Evolutionary conservation across 352 stramenopile genomes (phyloP), one percentile per base, ranked within the genome.

Genomic region (Sclerospora graminicola): DNA sequence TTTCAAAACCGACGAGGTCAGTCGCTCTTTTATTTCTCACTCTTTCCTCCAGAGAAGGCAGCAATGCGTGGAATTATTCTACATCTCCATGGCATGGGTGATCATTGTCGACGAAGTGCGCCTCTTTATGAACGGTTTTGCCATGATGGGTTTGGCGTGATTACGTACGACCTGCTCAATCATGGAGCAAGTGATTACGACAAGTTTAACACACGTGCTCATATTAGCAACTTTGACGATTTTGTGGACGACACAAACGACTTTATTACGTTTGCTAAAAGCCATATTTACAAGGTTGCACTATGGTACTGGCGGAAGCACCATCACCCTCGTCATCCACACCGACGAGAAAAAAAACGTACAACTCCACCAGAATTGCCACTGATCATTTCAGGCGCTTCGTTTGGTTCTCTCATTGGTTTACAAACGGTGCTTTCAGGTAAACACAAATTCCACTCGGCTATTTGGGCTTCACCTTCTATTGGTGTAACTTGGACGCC

Each of bases 61-160:
- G 50, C 56, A 8, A 50, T 82, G 41, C 57, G 69, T 14, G 71
- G 66, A 34, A 54, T 84, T 48, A 50, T 82, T 9, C 27, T 84
- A 9, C 69, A 75, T 27, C 45, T 84, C 28, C 69, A 84, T 44
- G 71, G 71, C 27, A 69, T 84, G 48, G 69, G 67, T 8, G 71
- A 84, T 41, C 71, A 84, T 46, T 66, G 60, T 19, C 62, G 67
- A 26, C 60, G 71, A 7, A 82, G 69, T 48, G 66, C 53, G 5
- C 47, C 56, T 31, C 44, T 82, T 1, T 81, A 71, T 37, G 63
- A 82, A 53, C 51, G 54, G 6, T 54, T 76, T 35, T 69, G 67
- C 36, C 24, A 51, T 8, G 54, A 64, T 38, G 60, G 66, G 31
- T 81, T 82, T 23, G 71, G 57, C 32, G 71, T 84, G 8, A 64